These are phyloP conservation scores for Aurinia saxatilis DNA, from an alignment of 345 rosid genomes.

Conservation along the genomic window DNA sequence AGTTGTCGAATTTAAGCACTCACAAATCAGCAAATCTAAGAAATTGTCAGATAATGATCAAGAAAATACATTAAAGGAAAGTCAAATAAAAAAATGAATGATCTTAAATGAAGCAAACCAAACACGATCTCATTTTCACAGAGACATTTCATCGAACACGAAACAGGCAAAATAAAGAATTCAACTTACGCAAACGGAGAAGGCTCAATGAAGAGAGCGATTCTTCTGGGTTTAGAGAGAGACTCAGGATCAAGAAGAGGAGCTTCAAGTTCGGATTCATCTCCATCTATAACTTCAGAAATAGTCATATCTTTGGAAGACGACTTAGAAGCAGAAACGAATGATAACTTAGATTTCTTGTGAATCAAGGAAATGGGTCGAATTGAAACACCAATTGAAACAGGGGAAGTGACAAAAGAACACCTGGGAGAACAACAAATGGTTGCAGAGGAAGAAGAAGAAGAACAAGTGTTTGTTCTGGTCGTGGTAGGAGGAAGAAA, in stretches of 20 bases:
- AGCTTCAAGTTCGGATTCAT: conserved; percentile 38
- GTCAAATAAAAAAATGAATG: conserved; percentile 3
- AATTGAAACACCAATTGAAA: conserved; percentile 15
- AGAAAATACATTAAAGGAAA: no score
- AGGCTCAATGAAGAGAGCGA: conserved; percentile 96
- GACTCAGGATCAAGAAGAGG: conserved; percentile 46
- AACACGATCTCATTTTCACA: neutral
- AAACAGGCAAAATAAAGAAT: neutral
- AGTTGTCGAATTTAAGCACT: neutral
- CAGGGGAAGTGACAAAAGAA: conserved; percentile 7
- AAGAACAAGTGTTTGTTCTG: neutral
- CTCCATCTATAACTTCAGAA: conserved; percentile 41
- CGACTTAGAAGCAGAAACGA: conserved; percentile 21
- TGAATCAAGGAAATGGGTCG: conserved; percentile 34
- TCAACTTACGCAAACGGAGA: conserved; percentile 88
- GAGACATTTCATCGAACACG: conserved; percentile 29
- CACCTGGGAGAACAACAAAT: conserved; percentile 4
- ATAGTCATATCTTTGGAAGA: conserved; percentile 42
- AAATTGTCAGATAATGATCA: neutral
- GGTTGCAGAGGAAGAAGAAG: conserved; percentile 15
- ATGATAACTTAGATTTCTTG: neutral
- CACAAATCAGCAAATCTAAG: no score
- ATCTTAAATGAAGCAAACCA: neutral
- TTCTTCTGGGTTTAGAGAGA: conserved; percentile 57
- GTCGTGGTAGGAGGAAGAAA: conserved; percentile 30